Conservation (phyloP, 768 basidiomycete species). For the Hortiboletus flavorubellus region DNA sequence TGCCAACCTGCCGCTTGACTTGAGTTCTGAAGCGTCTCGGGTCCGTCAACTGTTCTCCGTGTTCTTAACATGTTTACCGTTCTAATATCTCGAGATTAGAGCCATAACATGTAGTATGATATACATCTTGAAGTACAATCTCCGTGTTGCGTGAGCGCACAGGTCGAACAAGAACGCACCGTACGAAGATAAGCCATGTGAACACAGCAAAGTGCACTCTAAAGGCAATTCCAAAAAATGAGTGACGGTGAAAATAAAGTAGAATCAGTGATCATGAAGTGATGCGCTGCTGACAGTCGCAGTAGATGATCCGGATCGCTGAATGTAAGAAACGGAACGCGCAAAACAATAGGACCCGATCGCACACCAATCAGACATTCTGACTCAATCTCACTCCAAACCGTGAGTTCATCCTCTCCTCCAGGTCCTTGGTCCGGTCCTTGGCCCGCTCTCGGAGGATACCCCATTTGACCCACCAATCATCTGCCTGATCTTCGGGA, state of each 20-base stretch:
- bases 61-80: neutral
- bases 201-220: neutral
- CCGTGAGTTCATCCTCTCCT: constrained; percentile 12
- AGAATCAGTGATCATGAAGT: neutral
- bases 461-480: constrained; percentile 66
- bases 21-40: too few relatives aligned
- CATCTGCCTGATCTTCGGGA: constrained; percentile 54
- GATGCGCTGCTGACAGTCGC: neutral
- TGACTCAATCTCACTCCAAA: neutral
- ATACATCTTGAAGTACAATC: constrained; percentile 4
- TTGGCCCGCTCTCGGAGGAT: constrained; percentile 39
- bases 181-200: neutral
- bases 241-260: neutral
- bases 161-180: neutral
- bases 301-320: neutral
- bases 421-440: constrained; percentile 18
- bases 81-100: neutral
- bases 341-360: neutral
- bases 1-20: too few relatives aligned
- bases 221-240: neutral
- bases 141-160: neutral
- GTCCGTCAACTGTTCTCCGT: too few relatives aligned
- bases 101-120: neutral
- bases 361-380: neutral
- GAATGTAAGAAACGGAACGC: neutral